These are phyloP conservation scores for Melampsora occidentalis DNA, from an alignment of 1,284 basidiomycete species.

Conservation along the genomic window DNA sequence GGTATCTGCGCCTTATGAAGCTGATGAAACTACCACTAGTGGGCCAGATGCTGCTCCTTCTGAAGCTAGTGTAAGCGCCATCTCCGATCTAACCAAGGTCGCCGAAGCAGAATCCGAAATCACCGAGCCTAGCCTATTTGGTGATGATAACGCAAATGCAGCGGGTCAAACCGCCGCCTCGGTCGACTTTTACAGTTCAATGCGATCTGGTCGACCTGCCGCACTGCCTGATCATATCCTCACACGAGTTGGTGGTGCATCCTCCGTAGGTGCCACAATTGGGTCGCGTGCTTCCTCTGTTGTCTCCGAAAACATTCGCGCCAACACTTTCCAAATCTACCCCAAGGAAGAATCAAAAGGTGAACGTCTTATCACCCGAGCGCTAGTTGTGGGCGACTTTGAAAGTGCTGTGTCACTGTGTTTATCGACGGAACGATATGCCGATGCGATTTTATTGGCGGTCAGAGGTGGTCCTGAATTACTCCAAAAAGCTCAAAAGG, in stretches of 20 bases:
- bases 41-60: conserved; percentile 65
- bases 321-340: conserved; percentile 86
- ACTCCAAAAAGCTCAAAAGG: conserved; percentile 83
- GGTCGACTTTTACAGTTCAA: conserved; percentile 81
- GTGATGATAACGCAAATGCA: conserved; percentile 64
- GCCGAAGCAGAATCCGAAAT: conserved; percentile 58
- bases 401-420: conserved; percentile 87
- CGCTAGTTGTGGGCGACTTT: conserved; percentile 91
- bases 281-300: conserved; percentile 64
- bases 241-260: conserved; percentile 43
- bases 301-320: conserved; percentile 68
- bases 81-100: conserved; percentile 64
- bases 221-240: conserved; percentile 35
- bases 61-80: conserved; percentile 65
- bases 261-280: conserved; percentile 59
- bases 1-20: conserved; percentile 51
- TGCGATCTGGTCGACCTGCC: conserved; percentile 53
- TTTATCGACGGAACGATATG: conserved; percentile 81
- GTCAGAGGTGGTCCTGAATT: conserved; percentile 86
- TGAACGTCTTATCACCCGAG: conserved; percentile 84
- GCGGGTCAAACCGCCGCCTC: conserved; percentile 60
- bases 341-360: conserved; percentile 80
- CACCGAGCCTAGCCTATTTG: conserved; percentile 77
- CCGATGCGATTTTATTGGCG: conserved; percentile 89
- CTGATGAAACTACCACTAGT: conserved; percentile 58